These are phyloP conservation scores for Candida tallmaniae DNA, from an alignment of 805 yeast genomes.

Conservation along the genomic window DNA sequence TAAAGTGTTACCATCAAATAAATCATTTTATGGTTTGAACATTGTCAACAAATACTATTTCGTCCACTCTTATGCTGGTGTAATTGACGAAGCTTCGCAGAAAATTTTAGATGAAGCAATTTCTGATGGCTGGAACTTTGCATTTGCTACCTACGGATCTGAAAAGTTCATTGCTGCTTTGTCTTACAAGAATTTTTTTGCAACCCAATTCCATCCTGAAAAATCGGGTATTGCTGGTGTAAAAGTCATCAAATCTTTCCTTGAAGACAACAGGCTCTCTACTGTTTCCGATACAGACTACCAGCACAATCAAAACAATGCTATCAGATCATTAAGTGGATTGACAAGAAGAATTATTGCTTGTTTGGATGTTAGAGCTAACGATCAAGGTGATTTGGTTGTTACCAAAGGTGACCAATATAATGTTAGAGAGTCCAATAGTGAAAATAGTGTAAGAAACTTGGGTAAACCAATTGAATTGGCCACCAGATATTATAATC, in stretches of 20 bases:
- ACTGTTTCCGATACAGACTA: constrained; percentile 14
- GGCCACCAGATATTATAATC: constrained; percentile 84
- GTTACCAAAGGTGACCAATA: constrained; percentile 99
- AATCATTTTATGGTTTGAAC: constrained; percentile 56
- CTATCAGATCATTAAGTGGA: constrained; percentile 46
- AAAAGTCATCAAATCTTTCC: constrained; percentile 65
- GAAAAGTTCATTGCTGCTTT: constrained; percentile 84
- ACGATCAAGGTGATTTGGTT: constrained; percentile 91
- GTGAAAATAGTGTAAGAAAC: constrained; percentile 65
- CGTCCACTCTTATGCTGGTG: constrained; percentile 91
- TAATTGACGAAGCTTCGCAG: constrained; percentile 35
- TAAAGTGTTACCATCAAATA: constrained; percentile 17
- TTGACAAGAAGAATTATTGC: constrained; percentile 91
- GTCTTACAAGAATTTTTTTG: constrained; percentile 71
- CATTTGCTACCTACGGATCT: constrained; percentile 67
- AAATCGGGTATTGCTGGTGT: constrained; percentile 92
- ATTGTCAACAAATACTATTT: constrained; percentile 77
- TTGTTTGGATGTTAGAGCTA: constrained; percentile 93
- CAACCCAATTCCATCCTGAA: constrained; percentile 99
- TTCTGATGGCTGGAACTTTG: constrained; percentile 64
- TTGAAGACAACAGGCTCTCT: constrained; percentile 40
- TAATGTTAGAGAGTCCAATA: constrained; percentile 74
- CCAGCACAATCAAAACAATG: constrained; percentile 14
- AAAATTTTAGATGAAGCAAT: constrained; percentile 24
- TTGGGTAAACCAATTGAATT: constrained; percentile 94